These are phyloP conservation scores for Komagataella mondaviorum DNA, from an alignment of 805 yeast species.

Conservation along the genomic window DNA sequence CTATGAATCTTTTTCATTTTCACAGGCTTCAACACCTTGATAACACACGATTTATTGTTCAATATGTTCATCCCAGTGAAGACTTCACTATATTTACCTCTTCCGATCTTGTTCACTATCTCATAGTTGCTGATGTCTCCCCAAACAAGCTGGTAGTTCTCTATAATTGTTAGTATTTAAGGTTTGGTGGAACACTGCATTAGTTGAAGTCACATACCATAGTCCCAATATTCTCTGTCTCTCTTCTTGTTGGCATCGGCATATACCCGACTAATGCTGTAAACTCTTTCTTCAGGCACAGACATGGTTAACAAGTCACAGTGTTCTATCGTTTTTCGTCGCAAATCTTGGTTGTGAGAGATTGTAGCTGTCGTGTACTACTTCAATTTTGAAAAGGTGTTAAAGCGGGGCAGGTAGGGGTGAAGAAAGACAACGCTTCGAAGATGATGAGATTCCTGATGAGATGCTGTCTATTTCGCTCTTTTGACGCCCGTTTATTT, in stretches of 20 bases:
- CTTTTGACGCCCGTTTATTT: too few relatives aligned
- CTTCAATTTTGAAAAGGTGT: not conserved
- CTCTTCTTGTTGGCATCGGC: constrained; percentile 58
- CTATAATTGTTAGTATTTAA: constrained; percentile 13
- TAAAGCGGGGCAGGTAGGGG: not conserved
- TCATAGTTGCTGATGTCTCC: constrained; percentile 42
- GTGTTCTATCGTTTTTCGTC: not conserved
- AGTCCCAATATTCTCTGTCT: constrained; percentile 76
- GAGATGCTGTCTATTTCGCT: too few relatives aligned
- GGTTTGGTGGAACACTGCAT: not conserved
- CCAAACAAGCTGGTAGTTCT: constrained; percentile 50
- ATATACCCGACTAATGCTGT: constrained; percentile 37
- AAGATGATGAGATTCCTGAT: too few relatives aligned
- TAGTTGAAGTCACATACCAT: constrained; percentile 11
- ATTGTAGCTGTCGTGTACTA: not conserved
- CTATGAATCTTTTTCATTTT: constrained; percentile 84
- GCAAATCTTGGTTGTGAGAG: not conserved
- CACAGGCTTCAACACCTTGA: constrained; percentile 86
- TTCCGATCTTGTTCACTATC: constrained; percentile 71
- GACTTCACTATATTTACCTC: constrained; percentile 94
- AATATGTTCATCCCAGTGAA: constrained; percentile 70
- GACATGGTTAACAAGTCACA: constrained; percentile 1
- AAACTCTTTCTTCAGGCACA: not conserved
- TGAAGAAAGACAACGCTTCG: too few relatives aligned
- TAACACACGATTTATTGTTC: constrained; percentile 55